Evolutionary conservation across 192 early-diverging fungal genomes (phyloP).

Genomic region (Geosiphon pyriformis): DNA sequence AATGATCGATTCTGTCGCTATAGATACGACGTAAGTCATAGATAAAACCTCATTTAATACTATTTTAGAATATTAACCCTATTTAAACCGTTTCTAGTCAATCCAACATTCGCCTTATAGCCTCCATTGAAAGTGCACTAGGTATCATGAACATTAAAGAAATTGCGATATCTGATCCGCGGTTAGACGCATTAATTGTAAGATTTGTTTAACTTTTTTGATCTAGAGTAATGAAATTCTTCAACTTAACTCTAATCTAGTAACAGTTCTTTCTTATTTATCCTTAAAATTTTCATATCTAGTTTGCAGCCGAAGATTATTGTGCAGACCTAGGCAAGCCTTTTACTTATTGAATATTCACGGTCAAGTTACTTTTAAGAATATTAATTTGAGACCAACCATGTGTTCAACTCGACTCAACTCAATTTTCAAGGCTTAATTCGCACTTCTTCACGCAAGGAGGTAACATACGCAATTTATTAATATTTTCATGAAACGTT

Average conservation of each 20-base stretch:
- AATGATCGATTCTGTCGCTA: conserved; percentile 68
- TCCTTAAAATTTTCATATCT: too few species aligned
- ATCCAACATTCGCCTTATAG: conserved; percentile 71
- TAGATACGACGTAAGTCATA: conserved; percentile 49
- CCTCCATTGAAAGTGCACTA: conserved; percentile 82
- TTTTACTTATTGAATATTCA: background rate
- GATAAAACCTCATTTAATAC: background rate
- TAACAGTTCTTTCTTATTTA: too few species aligned
- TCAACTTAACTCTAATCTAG: background rate
- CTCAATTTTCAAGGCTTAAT: conserved; percentile 48
- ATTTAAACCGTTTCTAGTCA: conserved; percentile 35
- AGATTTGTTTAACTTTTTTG: background rate
- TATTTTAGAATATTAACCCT: background rate
- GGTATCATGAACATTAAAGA: conserved; percentile 83
- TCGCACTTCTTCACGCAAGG: conserved; percentile 63
- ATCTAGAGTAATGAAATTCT: background rate
- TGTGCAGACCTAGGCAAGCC: conserved; percentile 71
- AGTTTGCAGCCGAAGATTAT: conserved; percentile 94
- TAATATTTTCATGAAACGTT: too few species aligned
- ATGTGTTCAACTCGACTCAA: too few species aligned
- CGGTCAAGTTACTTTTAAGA: background rate
- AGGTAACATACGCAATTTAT: conserved; percentile 78
- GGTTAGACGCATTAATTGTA: conserved; percentile 78
- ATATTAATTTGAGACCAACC: too few species aligned
- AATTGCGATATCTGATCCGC: conserved; percentile 66